Percentiles rank a stretch among this genome's conserved stretches.
Evolutionary conservation across 495 filamentous ascomycete species (phyloP).

Genomic region (Talaromyces liani): DNA sequence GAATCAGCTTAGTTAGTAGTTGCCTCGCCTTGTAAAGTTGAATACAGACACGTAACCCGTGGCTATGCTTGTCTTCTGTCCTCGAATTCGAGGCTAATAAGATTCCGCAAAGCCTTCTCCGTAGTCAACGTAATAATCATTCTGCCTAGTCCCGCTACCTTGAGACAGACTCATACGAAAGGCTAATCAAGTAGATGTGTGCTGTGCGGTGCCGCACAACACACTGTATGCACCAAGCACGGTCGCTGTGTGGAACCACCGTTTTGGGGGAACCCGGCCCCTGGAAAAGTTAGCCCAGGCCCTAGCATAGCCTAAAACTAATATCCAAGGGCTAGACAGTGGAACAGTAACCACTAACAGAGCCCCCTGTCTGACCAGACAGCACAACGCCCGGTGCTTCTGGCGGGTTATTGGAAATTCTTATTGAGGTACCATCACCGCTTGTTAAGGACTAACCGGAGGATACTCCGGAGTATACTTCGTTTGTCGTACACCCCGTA

Average conservation of each 20-base stretch:
- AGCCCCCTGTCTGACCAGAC: neutral
- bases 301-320: neutral
- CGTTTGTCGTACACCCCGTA: neutral
- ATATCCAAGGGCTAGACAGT: neutral
- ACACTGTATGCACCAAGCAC: neutral
- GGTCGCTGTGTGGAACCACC: neutral
- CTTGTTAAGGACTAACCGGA: neutral
- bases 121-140: slow-evolving; percentile 19
- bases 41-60: neutral
- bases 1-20: neutral
- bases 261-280: neutral
- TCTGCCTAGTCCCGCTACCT: neutral
- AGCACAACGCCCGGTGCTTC: neutral
- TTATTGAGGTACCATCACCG: neutral
- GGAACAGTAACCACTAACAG: neutral
- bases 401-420: neutral
- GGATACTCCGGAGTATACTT: neutral
- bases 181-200: neutral
- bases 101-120: neutral
- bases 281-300: neutral
- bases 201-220: too few species aligned
- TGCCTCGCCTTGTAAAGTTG: neutral
- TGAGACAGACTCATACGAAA: neutral
- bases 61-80: neutral
- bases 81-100: neutral